A percentile compares a stretch with the other conserved stretches of the same genome.
Conservation (phyloP, 345 rosid genomes). For the Boechera stricta region DNA sequence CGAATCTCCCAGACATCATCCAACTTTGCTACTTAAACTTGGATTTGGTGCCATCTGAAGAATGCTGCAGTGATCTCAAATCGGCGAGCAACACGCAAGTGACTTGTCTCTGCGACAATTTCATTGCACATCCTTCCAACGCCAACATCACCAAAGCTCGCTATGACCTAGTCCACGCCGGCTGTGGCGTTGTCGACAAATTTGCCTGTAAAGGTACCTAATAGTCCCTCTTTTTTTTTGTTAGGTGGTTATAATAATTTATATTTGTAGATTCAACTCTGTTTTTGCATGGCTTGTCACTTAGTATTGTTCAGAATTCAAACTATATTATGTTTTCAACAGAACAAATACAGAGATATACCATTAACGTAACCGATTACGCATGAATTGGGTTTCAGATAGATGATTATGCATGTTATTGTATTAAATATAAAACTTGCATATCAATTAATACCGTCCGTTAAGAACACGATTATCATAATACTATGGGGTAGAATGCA, state of each 20-base stretch:
- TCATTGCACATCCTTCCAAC: constrained; percentile 3
- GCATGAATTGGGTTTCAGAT: not conserved
- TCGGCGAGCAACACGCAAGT: not conserved
- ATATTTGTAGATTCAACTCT: not conserved
- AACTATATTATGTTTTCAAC: not conserved
- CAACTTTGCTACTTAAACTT: constrained; percentile 1
- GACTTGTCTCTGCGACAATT: constrained; percentile 35
- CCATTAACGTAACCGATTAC: not conserved
- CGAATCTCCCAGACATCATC: constrained; percentile 1
- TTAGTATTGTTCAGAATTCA: not conserved
- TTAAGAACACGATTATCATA: no score
- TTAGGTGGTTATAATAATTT: not conserved
- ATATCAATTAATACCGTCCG: not conserved
- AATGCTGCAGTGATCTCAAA: constrained; percentile 37
- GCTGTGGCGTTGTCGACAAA: constrained; percentile 28
- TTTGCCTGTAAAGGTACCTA: constrained; percentile 33
- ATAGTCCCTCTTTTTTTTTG: no score
- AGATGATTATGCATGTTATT: not conserved
- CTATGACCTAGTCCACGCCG: not conserved
- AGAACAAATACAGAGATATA: not conserved
- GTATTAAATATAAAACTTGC: not conserved
- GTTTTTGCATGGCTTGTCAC: not conserved
- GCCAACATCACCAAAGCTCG: constrained; percentile 3
- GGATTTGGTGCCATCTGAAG: constrained; percentile 2
- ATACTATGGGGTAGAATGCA: not conserved